These are phyloP conservation scores for Beta lomatogona DNA, from an alignment of 179 eudicot genomes.

Conservation along the genomic window DNA sequence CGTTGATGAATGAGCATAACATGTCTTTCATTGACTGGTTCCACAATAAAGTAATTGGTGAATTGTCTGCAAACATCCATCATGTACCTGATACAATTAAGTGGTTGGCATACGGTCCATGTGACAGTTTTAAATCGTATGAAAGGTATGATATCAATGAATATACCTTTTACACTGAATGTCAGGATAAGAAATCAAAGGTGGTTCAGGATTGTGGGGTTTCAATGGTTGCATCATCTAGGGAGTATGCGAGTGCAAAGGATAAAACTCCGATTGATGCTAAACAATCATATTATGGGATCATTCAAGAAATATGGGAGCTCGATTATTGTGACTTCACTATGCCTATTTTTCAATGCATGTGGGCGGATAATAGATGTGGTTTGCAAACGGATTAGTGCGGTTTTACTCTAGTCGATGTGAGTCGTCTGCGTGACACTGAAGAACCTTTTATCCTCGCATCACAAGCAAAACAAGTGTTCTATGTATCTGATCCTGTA, in stretches of 20 bases:
- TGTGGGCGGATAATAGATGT: slow-evolving; percentile 2
- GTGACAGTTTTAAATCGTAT: neutral
- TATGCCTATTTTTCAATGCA: neutral
- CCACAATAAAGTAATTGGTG: neutral
- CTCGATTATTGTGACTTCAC: slow-evolving; percentile 1
- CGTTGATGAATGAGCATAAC: neutral
- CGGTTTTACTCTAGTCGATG: too few species aligned
- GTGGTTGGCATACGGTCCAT: neutral
- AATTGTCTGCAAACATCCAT: neutral
- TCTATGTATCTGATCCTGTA: neutral
- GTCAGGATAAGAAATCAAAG: neutral
- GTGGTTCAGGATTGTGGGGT: neutral
- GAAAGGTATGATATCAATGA: neutral
- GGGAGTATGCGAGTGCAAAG: neutral
- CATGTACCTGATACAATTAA: neutral
- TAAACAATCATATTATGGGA: neutral
- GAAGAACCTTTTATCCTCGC: slow-evolving; percentile 9
- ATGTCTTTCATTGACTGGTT: neutral
- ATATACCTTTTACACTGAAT: neutral
- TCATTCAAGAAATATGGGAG: slow-evolving; percentile 18
- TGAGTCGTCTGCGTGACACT: too few species aligned
- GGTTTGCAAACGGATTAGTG: neutral
- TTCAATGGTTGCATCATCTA: neutral
- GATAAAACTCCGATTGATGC: neutral
- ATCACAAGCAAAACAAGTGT: neutral